phyloP scores from a whole-genome alignment of 805 yeast genomes.

The Blastobotrys parvus region DNA sequence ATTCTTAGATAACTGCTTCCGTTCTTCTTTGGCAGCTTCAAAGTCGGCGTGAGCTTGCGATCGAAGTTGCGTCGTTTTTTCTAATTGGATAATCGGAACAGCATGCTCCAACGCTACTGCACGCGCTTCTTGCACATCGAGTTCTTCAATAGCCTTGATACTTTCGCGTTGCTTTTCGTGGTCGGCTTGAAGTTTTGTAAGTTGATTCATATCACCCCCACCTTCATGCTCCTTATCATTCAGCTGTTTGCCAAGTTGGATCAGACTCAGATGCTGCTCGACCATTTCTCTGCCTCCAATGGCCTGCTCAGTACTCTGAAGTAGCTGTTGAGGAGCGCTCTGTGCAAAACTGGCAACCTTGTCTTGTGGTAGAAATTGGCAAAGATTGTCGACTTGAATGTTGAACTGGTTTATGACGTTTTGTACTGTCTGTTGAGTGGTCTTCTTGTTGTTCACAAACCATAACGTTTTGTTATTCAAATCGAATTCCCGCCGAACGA shows the following conservation, averaged over 20 bases:
- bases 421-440: conserved; percentile 34
- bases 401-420: conserved; percentile 41
- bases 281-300: conserved; percentile 55
- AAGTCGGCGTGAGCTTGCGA: not conserved
- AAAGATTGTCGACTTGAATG: conserved; percentile 82
- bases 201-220: not conserved
- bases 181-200: conserved; percentile 5
- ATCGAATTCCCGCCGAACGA: conserved; percentile 31
- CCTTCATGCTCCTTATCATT: conserved; percentile 27
- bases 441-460: conserved; percentile 25
- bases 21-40: not conserved
- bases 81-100: not conserved
- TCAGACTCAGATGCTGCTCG: conserved; percentile 48
- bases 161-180: conserved; percentile 1
- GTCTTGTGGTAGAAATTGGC: conserved; percentile 94
- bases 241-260: conserved; percentile 39
- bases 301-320: conserved; percentile 74
- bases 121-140: conserved; percentile 3
- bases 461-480: conserved; percentile 21
- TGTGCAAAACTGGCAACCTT: conserved; percentile 88
- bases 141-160: not conserved
- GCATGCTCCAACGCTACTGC: conserved; percentile 10
- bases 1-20: not conserved
- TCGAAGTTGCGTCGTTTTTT: not conserved
- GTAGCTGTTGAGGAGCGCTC: conserved; percentile 61